Evolutionary conservation across 2,329 filamentous ascomycete genomes (phyloP).

Genomic region (Claviceps quebecensis): DNA sequence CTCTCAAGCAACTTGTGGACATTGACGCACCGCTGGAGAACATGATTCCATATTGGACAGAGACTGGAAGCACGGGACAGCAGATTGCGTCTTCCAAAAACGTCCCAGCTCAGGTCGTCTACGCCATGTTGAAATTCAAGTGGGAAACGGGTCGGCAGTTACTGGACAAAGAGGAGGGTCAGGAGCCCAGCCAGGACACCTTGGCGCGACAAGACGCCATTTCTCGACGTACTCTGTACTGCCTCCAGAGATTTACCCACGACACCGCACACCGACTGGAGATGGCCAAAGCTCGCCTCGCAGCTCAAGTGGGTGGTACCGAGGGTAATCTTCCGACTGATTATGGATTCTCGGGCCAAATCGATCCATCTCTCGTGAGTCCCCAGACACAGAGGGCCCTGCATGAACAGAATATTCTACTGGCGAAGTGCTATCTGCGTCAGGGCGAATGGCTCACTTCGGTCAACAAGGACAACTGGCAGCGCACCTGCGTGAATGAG

Average conservation of each 20-base stretch:
- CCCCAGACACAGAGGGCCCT: constrained; percentile 38
- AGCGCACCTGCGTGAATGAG: constrained; percentile 70
- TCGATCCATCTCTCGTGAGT: constrained; percentile 31
- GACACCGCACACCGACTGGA: constrained; percentile 43
- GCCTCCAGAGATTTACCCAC: constrained; percentile 45
- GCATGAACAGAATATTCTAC: constrained; percentile 51
- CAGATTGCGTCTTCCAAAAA: constrained; percentile 20
- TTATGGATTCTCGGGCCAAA: constrained; percentile 34
- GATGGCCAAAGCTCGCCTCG: constrained; percentile 36
- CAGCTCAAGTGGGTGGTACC: constrained; percentile 27
- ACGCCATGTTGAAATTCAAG: constrained; percentile 93
- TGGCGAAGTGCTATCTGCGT: constrained; percentile 91
- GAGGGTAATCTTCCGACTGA: constrained; percentile 31
- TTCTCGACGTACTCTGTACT: constrained; percentile 42
- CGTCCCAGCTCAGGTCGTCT: constrained; percentile 67
- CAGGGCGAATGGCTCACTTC: constrained; percentile 93
- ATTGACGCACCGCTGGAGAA: constrained; percentile 48
- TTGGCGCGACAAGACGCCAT: constrained; percentile 27
- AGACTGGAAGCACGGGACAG: constrained; percentile 15
- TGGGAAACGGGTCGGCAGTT: constrained; percentile 70
- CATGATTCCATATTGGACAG: constrained; percentile 46
- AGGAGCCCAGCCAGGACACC: constrained; percentile 6
- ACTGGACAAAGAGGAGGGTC: too few species aligned
- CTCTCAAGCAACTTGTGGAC: constrained; percentile 77
- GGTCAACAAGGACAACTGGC: constrained; percentile 79